Conservation (phyloP, 768 basidiomycete species). For the Serendipita vermifera region DNA sequence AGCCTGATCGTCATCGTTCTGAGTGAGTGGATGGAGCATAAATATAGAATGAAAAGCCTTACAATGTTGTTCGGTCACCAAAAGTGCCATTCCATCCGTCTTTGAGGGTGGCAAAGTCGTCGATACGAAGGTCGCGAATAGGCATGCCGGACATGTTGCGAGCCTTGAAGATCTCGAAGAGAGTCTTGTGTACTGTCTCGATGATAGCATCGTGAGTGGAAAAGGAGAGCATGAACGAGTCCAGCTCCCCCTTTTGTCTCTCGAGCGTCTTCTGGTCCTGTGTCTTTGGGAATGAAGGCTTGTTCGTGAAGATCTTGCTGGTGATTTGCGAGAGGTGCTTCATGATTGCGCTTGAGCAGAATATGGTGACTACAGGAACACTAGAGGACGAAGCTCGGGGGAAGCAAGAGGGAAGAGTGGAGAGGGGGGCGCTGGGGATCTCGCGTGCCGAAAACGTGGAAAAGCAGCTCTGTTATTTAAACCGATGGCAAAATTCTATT, state of each 20-base stretch:
- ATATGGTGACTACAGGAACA: too few relatives aligned
- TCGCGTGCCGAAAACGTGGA: too few relatives aligned
- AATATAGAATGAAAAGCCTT: too few relatives aligned
- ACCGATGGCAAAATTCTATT: too few relatives aligned
- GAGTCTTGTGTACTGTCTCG: neutral
- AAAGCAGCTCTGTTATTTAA: too few relatives aligned
- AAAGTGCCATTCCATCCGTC: neutral
- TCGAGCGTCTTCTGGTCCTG: slow-evolving; percentile 4
- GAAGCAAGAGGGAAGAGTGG: too few relatives aligned
- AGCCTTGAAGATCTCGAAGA: slow-evolving; percentile 5
- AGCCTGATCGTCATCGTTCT: too few relatives aligned
- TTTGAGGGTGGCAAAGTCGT: neutral
- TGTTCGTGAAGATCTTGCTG: neutral
- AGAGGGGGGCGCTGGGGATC: too few relatives aligned
- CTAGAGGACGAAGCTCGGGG: too few relatives aligned
- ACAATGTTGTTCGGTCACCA: neutral
- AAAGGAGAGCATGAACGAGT: slow-evolving; percentile 10
- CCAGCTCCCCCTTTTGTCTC: neutral
- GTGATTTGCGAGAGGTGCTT: slow-evolving; percentile 5
- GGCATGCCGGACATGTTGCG: neutral
- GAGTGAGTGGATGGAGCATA: too few relatives aligned
- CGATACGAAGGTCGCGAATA: neutral
- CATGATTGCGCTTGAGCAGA: too few relatives aligned
- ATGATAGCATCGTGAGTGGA: neutral
- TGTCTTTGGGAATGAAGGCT: neutral